phyloP scores from a whole-genome alignment of 495 filamentous ascomycete species.

The Podospora tetraspora region DNA sequence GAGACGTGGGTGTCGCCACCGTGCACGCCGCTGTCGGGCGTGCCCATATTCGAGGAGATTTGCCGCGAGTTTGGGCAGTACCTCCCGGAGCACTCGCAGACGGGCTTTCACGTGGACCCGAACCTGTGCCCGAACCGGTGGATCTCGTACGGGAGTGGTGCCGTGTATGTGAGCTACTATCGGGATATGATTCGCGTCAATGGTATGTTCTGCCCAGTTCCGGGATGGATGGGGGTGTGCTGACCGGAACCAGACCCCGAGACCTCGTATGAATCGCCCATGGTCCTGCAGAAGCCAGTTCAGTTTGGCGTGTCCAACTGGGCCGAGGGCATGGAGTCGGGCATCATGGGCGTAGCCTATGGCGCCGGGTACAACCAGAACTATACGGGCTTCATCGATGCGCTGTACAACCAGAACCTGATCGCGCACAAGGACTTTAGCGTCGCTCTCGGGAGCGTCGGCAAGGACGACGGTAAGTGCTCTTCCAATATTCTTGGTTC shows the following conservation, averaged over 20 bases:
- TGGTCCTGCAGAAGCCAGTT: constrained; percentile 8
- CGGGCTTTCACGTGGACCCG: constrained; percentile 62
- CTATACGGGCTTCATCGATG: constrained; percentile 66
- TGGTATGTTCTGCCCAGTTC: constrained; percentile 2
- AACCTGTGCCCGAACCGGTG: constrained; percentile 50
- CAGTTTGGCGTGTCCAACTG: constrained; percentile 27
- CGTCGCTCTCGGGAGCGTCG: constrained; percentile 46
- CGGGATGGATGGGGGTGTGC: background rate
- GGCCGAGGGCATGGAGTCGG: constrained; percentile 35
- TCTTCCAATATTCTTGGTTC: background rate
- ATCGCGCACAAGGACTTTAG: constrained; percentile 70
- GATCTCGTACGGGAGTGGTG: constrained; percentile 23
- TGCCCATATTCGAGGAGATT: constrained; percentile 10
- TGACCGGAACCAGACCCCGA: background rate
- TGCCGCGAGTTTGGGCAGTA: constrained; percentile 20
- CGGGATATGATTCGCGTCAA: constrained; percentile 17
- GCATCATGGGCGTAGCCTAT: constrained; percentile 61
- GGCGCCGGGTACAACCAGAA: constrained; percentile 57
- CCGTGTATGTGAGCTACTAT: constrained; percentile 12
- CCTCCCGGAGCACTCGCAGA: constrained; percentile 36
- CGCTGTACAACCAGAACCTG: constrained; percentile 55
- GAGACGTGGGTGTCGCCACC: constrained; percentile 65
- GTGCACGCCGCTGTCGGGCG: constrained; percentile 19
- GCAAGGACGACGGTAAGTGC: constrained; percentile 12
- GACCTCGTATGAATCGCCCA: background rate